phyloP scores from a whole-genome alignment of 331 rosid species.

The Rhamnella rubrinervis region DNA sequence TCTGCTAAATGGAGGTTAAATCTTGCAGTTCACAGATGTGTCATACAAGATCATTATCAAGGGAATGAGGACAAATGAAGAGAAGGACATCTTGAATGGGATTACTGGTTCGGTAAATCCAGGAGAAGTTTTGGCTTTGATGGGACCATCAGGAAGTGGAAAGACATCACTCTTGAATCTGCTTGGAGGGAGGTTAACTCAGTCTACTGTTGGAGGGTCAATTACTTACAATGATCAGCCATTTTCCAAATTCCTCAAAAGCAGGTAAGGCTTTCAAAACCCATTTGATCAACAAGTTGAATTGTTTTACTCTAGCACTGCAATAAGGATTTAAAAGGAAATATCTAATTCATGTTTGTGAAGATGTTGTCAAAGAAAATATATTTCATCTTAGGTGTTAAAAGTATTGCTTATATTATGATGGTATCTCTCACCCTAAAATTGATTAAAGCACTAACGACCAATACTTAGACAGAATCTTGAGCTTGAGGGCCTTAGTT shows the following conservation, averaged over 20 bases:
- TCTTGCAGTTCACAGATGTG: conserved; percentile 86
- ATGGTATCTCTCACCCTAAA: too few relatives aligned
- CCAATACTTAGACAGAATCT: too few relatives aligned
- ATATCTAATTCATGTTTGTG: too few relatives aligned
- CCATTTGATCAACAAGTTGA: too few relatives aligned
- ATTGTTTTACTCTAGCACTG: too few relatives aligned
- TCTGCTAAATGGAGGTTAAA: conserved; percentile 12
- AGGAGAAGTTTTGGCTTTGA: conserved; percentile 91
- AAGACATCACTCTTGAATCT: conserved; percentile 80
- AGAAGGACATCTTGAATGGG: conserved; percentile 79
- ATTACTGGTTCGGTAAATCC: conserved; percentile 81
- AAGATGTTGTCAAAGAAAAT: too few relatives aligned
- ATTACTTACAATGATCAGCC: conserved; percentile 76
- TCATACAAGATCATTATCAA: conserved; percentile 67
- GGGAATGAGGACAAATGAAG: conserved; percentile 58
- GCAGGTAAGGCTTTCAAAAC: conserved; percentile 55
- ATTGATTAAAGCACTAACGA: too few relatives aligned
- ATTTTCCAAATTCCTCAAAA: conserved; percentile 72
- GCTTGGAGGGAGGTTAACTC: conserved; percentile 64
- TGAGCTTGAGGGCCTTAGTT: too few relatives aligned
- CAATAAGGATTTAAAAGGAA: too few relatives aligned
- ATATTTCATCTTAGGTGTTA: too few relatives aligned
- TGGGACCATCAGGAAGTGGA: conserved; percentile 99
- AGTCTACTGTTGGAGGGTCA: conserved; percentile 54
- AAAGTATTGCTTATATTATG: too few relatives aligned